Evolutionary conservation across 2,329 filamentous ascomycete genomes (phyloP), one percentile per base, ranked within the genome.

Genomic region (Aspergillus arachidicola): DNA sequence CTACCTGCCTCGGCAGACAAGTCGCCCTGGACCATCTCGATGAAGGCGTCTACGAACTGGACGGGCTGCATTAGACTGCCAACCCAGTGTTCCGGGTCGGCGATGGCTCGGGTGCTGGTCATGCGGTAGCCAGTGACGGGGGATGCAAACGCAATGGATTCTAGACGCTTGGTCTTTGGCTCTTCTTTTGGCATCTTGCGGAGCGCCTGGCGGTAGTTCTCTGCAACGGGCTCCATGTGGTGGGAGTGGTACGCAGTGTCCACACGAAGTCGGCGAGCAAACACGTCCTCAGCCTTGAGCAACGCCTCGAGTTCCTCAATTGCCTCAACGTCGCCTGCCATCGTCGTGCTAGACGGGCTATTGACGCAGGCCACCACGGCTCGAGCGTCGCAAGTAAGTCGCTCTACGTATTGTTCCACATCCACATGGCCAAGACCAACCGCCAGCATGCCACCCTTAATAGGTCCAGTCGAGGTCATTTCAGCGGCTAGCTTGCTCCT

Each of bases 381-480:
- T 1, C 59, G 48, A 76, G 66, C 62, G 21, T 70, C 64, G 1
- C n/a, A 12, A 28, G 23, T 12, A 14, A 66, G 26, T 23, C 59
- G 11, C 16, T 12, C 11, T 11, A 38, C 1, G 11, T 38, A 60
- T 16, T 54, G 5, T 16, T 30, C n/a, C 2, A 59, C 58, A 4
- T 59, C 53, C 4, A 53, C 46, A 16, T 45, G 26, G 9, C 45
- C 26, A 23, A 67, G 28, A 4, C 62, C 65, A n/a, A 65, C 60
- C 21, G 65, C 62, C 6, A 60, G 57, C 67, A 65, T 65, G 12
- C 73, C 71, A 1, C 73, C 73, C 12, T 71, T 73, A 1, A 72
- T 61, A 0, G 73, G 74, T 32, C 69, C 68, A 28, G 69, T 75
- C n/a, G 57, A 67, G 2, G 73, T 70, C 11, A 69, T 64, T 53